Base-by-base conservation (phyloP, 306 rosid genomes). In the Sesbania bispinosa region DNA sequence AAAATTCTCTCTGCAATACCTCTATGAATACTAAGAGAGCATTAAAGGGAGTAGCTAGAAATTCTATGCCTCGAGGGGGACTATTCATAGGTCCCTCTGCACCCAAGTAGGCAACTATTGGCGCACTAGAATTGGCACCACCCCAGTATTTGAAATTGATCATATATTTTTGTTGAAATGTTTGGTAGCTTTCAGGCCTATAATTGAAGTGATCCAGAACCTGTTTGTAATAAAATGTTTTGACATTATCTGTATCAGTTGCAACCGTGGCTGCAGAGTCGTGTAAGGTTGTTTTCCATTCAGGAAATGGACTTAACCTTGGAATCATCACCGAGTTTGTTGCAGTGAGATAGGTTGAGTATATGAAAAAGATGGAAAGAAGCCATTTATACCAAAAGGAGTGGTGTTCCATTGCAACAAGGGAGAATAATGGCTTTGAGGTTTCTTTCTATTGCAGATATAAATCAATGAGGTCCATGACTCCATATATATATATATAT, bases 201-300 rank as follows among this genome's bases (percentile, higher is more conserved):
- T 85, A 87, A 55, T 89, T 92, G 86, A 91, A 91, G 74, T 91
- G 97, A 77, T 88, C 97, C 0, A 91, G 78, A 4, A 79, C 81
- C 52, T 89, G 96, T 13, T 61, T 76, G 74, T 77, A 89, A 43
- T 73, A 87, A 69, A 71, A 87, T 32, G 90, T 89, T 57, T 82
- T 9, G 13, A 84, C 24, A 16, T 85, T 78, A 3, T 45, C 55
- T 2, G 69, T 9, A 39, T 62, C 32, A 15, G 0, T 21, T 11
- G 68, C 14, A 7, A 50, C 21, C 14, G 26, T 3, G 11, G 29
- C 6, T 55, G 75, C 32, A 30, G 63, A 59, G 43, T 83, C 57
- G 7, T 47, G 64, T 29, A 61, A 41, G 62, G 75, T 65, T 33
- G 51, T 57, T 35, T 72, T 69, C 55, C 81, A 30, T 53, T 61